Evolutionary conservation across 768 basidiomycete species (phyloP).

Genomic region (Trametes sanguinea): DNA sequence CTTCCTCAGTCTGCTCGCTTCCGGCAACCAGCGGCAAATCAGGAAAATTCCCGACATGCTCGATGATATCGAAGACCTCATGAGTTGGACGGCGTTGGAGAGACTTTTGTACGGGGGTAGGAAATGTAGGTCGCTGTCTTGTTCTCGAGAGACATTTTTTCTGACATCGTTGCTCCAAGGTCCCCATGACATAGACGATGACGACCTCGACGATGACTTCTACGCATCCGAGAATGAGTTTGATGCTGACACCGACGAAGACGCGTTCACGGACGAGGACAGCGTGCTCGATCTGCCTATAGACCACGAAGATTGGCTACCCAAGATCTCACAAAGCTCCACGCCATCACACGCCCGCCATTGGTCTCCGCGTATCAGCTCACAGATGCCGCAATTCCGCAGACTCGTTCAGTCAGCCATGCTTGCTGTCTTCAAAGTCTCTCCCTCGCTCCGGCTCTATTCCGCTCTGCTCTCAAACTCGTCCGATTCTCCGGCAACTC

Average conservation of each 20-base stretch:
- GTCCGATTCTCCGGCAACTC: slow-evolving; percentile 15
- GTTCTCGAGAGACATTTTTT: too few species aligned
- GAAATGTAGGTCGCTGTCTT: slow-evolving; percentile 34
- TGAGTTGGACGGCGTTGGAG: slow-evolving; percentile 55
- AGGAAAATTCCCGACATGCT: slow-evolving; percentile 53
- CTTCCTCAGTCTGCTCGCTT: slow-evolving; percentile 55
- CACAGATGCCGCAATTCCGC: slow-evolving; percentile 44
- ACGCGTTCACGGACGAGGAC: slow-evolving; percentile 22
- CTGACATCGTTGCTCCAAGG: slow-evolving; percentile 1
- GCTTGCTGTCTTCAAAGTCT: slow-evolving; percentile 47
- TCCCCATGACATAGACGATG: slow-evolving; percentile 35
- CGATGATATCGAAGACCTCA: slow-evolving; percentile 52
- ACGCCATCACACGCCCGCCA: slow-evolving; percentile 45
- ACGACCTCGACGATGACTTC: slow-evolving; percentile 34
- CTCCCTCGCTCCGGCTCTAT: slow-evolving; percentile 52
- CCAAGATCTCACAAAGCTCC: slow-evolving; percentile 24
- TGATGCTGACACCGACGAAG: slow-evolving; percentile 35
- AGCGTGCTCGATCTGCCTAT: slow-evolving; percentile 20
- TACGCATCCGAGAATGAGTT: slow-evolving; percentile 4
- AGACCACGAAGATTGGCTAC: slow-evolving; percentile 22
- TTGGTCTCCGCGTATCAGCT: slow-evolving; percentile 49
- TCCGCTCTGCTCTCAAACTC: slow-evolving; percentile 43
- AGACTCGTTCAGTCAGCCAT: slow-evolving; percentile 49
- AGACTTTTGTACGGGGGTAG: slow-evolving; percentile 57
- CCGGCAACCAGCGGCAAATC: slow-evolving; percentile 32